A percentile compares a stretch with the other conserved stretches of the same genome.
Evolutionary conservation across 2,329 filamentous ascomycete genomes (phyloP).

Genomic region (Colletotrichum sublineola): DNA sequence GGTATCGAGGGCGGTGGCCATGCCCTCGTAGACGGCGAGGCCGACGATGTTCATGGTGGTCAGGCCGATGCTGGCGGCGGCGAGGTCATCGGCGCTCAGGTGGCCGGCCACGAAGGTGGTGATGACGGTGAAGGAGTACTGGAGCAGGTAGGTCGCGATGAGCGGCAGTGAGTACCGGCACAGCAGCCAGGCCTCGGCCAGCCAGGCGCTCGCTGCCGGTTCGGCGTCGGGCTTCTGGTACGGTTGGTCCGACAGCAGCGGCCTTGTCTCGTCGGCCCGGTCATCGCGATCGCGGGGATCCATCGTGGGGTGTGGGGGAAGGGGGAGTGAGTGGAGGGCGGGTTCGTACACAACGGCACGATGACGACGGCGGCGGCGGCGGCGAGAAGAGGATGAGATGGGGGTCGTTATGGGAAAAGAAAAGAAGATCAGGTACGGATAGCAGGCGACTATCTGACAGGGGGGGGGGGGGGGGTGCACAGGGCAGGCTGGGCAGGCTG

Average conservation of each 20-base stretch:
- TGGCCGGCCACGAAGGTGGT: slow-evolving; percentile 66
- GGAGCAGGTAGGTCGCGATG: slow-evolving; percentile 64
- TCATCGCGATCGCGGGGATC: slow-evolving; percentile 22
- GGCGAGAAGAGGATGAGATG: too few relatives aligned
- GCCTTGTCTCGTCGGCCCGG: slow-evolving; percentile 35
- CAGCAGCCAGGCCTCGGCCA: slow-evolving; percentile 38
- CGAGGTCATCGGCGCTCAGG: slow-evolving; percentile 65
- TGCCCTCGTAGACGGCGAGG: slow-evolving; percentile 63
- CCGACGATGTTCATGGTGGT: slow-evolving; percentile 69
- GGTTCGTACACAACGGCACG: neutral
- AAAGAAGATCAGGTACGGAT: neutral
- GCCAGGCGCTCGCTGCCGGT: slow-evolving; percentile 22
- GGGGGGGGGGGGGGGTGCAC: neutral
- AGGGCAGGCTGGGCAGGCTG: neutral
- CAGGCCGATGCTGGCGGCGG: slow-evolving; percentile 64
- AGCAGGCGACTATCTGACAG: slow-evolving; percentile 5
- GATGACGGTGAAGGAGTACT: slow-evolving; percentile 64
- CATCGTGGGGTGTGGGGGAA: slow-evolving; percentile 29
- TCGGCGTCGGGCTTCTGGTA: slow-evolving; percentile 28
- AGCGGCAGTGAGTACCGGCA: slow-evolving; percentile 60
- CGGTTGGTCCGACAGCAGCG: slow-evolving; percentile 37
- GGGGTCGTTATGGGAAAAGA: neutral
- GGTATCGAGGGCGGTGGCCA: slow-evolving; percentile 65
- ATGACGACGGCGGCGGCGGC: neutral
- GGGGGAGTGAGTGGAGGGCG: neutral